Conservation (phyloP, 2,329 filamentous ascomycete genomes). For the Colletotrichum sp. region DNA sequence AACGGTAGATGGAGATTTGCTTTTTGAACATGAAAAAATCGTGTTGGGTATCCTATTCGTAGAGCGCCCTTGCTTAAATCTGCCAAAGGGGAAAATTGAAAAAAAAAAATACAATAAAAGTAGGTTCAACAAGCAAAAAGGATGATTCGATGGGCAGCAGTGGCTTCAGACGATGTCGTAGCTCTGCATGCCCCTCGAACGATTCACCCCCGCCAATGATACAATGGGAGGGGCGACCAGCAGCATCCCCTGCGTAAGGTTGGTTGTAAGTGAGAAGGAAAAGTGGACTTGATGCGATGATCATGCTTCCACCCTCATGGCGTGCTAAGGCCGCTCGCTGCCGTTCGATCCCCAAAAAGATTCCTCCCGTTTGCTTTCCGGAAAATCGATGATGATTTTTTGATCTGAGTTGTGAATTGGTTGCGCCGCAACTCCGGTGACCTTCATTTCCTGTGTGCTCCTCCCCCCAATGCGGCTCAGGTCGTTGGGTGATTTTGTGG, state of each 20-base stretch:
- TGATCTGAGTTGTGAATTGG: not conserved
- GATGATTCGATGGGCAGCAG: not conserved
- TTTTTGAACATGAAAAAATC: not conserved
- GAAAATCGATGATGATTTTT: not conserved
- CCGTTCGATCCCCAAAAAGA: not conserved
- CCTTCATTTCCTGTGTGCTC: not conserved
- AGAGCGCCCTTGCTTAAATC: not conserved
- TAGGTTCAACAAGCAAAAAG: not conserved
- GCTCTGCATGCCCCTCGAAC: not conserved
- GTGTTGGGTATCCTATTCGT: slow-evolving; percentile 14
- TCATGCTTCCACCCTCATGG: slow-evolving; percentile 1
- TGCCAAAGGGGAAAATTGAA: not conserved
- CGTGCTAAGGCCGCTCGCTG: not conserved
- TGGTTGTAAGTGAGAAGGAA: not conserved
- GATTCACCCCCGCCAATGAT: not conserved
- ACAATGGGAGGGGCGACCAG: not conserved
- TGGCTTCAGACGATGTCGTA: not conserved
- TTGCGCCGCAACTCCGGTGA: not conserved
- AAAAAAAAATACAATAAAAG: not conserved
- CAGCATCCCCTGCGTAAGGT: not conserved
- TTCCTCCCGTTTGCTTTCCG: not conserved
- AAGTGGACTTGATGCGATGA: slow-evolving; percentile 7
- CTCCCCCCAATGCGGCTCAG: not conserved
- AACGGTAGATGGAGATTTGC: not conserved
- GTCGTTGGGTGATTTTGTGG: not conserved